phyloP scores from a whole-genome alignment of 2,329 filamentous ascomycete species.

The Pseudocercospora fijiensis region DNA sequence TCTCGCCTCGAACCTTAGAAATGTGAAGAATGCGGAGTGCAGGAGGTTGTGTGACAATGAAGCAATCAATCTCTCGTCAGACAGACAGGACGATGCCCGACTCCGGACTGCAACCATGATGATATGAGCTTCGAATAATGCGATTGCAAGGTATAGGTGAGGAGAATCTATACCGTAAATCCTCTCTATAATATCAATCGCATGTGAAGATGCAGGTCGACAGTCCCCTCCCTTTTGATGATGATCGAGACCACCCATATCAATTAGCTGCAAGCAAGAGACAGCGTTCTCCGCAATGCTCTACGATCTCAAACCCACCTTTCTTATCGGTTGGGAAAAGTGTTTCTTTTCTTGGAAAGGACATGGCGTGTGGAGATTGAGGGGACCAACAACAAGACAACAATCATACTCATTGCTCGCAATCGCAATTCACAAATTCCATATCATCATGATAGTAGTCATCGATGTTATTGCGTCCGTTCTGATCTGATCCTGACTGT shows the following conservation, averaged over 20 bases:
- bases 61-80: conserved; percentile 9
- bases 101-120: not conserved
- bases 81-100: conserved; percentile 4
- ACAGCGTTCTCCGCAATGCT: conserved; percentile 3
- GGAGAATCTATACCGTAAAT: conserved; percentile 12
- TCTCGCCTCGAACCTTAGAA: conserved; percentile 16
- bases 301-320: not conserved
- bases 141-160: not conserved
- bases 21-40: conserved; percentile 19
- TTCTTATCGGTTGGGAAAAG: not conserved
- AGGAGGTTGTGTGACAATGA: conserved; percentile 17
- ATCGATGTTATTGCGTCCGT: too few relatives aligned
- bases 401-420: not conserved
- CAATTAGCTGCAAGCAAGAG: conserved; percentile 3
- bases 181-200: not conserved
- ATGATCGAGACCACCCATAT: not conserved
- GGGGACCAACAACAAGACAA: not conserved
- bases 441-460: too few relatives aligned
- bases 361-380: conserved; percentile 7
- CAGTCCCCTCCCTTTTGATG: not conserved
- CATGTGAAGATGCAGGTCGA: not conserved
- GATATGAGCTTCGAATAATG: not conserved
- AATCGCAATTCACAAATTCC: too few relatives aligned
- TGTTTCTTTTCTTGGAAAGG: not conserved
- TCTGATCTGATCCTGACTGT: not conserved